These are phyloP conservation scores for Tylopilus vinaceipallidus DNA, from an alignment of 768 basidiomycete species.

Conservation along the genomic window DNA sequence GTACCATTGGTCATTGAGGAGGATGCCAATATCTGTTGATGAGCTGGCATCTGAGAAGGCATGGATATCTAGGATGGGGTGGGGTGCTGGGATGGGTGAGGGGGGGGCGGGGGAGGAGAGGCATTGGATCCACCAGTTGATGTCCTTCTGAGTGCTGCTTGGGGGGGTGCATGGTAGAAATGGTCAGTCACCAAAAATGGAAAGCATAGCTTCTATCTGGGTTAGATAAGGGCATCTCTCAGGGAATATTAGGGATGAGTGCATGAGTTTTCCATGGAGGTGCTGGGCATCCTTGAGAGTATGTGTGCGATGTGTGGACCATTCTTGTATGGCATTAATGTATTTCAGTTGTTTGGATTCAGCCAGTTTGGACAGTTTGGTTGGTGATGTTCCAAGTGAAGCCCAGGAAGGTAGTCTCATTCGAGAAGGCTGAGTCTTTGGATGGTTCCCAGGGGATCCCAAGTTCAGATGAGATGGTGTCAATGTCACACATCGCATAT, in stretches of 20 bases:
- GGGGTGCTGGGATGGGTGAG: not conserved
- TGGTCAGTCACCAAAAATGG: not conserved
- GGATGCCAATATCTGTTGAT: not conserved
- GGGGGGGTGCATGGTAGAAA: not conserved
- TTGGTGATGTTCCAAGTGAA: not conserved
- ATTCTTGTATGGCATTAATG: not conserved
- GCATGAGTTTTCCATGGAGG: not conserved
- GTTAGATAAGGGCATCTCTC: not conserved
- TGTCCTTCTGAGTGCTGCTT: not conserved
- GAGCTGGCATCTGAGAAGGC: not conserved
- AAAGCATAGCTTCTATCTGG: not conserved
- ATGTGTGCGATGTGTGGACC: not conserved
- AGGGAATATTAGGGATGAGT: not conserved
- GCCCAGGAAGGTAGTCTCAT: not conserved
- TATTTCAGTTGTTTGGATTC: not conserved
- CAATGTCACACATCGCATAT: too few species aligned
- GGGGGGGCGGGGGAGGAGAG: not conserved
- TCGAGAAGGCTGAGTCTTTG: too few species aligned
- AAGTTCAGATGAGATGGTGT: too few species aligned
- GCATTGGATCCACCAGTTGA: not conserved
- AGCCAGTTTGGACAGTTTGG: rapidly evolving
- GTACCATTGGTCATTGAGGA: not conserved
- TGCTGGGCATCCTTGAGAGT: not conserved
- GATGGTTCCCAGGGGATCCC: too few species aligned
- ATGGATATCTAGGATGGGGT: not conserved